Conservation (phyloP, 768 basidiomycete species). For the Termitomyces sp. region DNA sequence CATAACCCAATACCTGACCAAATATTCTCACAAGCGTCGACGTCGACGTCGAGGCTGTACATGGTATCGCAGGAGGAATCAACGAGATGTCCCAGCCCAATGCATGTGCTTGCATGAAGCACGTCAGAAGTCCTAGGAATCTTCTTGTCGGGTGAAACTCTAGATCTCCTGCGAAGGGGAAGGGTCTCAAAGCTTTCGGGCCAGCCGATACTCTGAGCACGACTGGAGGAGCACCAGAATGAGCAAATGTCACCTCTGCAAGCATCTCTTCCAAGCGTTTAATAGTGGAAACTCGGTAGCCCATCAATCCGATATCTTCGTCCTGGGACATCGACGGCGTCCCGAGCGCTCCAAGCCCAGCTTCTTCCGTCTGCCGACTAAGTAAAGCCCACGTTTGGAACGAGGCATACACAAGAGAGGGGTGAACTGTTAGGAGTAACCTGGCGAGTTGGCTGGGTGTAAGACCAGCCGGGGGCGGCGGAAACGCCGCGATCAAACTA, state of each 20-base stretch:
- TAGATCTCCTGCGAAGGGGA: slow-evolving; percentile 32
- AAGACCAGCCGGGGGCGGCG: slow-evolving; percentile 30
- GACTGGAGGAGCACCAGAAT: slow-evolving; percentile 21
- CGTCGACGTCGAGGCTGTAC: slow-evolving; percentile 58
- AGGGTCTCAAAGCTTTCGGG: slow-evolving; percentile 34
- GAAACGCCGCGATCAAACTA: slow-evolving; percentile 40
- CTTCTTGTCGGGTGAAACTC: slow-evolving; percentile 42
- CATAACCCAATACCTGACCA: slow-evolving; percentile 53
- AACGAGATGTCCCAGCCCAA: slow-evolving; percentile 62
- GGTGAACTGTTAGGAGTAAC: slow-evolving; percentile 54
- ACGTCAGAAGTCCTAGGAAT: slow-evolving; percentile 53
- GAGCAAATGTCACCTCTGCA: slow-evolving; percentile 37
- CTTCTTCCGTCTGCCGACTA: slow-evolving; percentile 46
- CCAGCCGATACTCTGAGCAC: slow-evolving; percentile 44
- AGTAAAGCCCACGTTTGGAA: slow-evolving; percentile 62
- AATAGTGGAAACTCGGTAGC: slow-evolving; percentile 40
- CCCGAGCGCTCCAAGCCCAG: slow-evolving; percentile 47
- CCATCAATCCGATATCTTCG: slow-evolving; percentile 44
- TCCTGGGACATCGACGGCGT: slow-evolving; percentile 37
- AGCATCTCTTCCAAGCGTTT: slow-evolving; percentile 32
- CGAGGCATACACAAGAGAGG: slow-evolving; percentile 46
- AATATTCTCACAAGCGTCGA: slow-evolving; percentile 51
- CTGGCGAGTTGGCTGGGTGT: slow-evolving; percentile 45
- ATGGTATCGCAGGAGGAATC: slow-evolving; percentile 50
- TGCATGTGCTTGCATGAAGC: slow-evolving; percentile 56